Conservation (phyloP, 176 grass and related monocot genomes). For the Bromus sterilis region DNA sequence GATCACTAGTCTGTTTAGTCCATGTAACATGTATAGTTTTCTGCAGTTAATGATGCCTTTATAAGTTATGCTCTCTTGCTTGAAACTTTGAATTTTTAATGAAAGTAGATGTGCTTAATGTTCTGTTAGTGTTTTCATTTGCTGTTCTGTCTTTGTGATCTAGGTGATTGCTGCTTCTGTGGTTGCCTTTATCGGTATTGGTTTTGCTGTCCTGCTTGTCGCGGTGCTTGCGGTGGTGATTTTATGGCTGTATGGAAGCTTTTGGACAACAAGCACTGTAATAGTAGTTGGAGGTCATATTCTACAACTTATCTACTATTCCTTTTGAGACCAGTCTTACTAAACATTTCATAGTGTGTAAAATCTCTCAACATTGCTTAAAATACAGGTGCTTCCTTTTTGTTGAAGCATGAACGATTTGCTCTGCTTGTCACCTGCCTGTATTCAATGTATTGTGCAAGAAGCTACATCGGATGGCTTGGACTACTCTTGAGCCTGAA, state of each 20-base stretch:
- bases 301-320: slow-evolving; percentile 31
- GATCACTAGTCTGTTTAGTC: background rate
- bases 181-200: slow-evolving; percentile 47
- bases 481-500: slow-evolving; percentile 78
- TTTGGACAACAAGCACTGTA: slow-evolving; percentile 76
- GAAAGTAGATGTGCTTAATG: slow-evolving; percentile 3
- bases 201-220: slow-evolving; percentile 48
- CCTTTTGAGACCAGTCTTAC: background rate
- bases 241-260: slow-evolving; percentile 95
- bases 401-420: slow-evolving; percentile 72
- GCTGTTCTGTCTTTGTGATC: slow-evolving; percentile 18
- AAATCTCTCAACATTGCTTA: background rate
- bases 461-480: slow-evolving; percentile 83
- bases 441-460: slow-evolving; percentile 92
- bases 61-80: background rate
- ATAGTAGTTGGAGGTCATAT: slow-evolving; percentile 74
- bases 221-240: slow-evolving; percentile 43
- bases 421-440: slow-evolving; percentile 58
- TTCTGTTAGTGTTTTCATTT: slow-evolving; percentile 4
- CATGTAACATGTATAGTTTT: background rate
- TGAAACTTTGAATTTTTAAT: slow-evolving; percentile 18
- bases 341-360: background rate
- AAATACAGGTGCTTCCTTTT: slow-evolving; percentile 63
- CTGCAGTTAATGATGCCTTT: background rate
- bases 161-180: slow-evolving; percentile 64